A percentile compares a stretch with the other conserved stretches of the same genome.
These are phyloP conservation scores for Speleostelium caveatum DNA, from an alignment of 78 protist genomes.

Conservation along the genomic window DNA sequence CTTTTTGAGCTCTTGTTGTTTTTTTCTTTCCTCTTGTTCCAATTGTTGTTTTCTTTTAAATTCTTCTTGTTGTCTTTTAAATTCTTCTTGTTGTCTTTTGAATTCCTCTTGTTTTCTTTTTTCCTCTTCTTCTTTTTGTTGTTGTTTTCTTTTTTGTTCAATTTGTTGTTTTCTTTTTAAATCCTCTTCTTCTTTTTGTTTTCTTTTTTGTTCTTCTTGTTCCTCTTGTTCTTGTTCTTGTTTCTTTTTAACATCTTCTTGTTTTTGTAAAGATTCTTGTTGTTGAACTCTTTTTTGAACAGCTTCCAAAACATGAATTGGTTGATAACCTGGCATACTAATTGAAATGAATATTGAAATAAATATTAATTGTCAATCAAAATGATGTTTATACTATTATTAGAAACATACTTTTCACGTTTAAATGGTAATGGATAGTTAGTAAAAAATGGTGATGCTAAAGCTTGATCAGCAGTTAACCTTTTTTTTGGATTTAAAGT, in stretches of 20 bases:
- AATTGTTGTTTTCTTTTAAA: not conserved
- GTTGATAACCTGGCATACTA: conserved; percentile 65
- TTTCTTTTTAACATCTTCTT: conserved; percentile 10
- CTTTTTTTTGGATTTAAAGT: conserved; percentile 75
- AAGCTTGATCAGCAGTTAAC: conserved; percentile 64
- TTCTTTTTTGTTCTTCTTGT: not conserved
- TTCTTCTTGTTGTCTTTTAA: conserved; percentile 28
- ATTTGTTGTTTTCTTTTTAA: not conserved
- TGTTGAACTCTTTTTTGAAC: conserved; percentile 71
- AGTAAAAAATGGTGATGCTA: conserved; percentile 65
- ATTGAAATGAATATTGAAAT: not conserved
- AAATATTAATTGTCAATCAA: no score
- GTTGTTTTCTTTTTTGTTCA: not conserved
- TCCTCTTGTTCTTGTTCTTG: conserved; percentile 21
- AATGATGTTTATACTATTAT: not conserved
- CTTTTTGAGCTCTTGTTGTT: not conserved
- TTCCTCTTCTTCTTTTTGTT: not conserved
- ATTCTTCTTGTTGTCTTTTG: conserved; percentile 28
- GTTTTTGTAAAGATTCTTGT: conserved; percentile 3
- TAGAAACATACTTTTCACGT: conserved; percentile 1
- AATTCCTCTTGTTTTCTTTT: not conserved
- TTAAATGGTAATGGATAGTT: conserved; percentile 54
- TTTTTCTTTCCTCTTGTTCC: not conserved
- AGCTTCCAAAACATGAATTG: conserved; percentile 75
- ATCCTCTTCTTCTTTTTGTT: conserved; percentile 6